Conservation (phyloP, 345 rosid species). For the Theobroma cacao region DNA sequence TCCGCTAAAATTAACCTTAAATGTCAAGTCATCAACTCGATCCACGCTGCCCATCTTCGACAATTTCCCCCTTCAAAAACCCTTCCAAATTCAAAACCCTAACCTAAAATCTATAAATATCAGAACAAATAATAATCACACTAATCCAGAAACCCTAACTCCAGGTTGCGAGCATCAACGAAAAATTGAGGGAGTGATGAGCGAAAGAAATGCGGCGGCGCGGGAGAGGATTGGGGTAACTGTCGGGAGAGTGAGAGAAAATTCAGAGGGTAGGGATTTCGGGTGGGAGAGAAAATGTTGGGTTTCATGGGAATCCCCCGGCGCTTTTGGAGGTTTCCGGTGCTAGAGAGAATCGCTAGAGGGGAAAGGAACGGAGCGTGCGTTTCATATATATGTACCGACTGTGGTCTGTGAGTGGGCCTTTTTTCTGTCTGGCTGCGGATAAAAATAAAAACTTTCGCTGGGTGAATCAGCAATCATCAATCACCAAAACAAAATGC, state of each 20-base stretch:
- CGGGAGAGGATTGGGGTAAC: not conserved
- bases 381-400: slow-evolving; percentile 1
- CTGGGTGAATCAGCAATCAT: not conserved
- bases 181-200: not conserved
- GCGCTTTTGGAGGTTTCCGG: not conserved
- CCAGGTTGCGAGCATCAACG: not conserved
- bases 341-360: not conserved
- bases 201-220: not conserved
- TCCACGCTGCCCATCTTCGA: slow-evolving; percentile 66
- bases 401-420: not conserved
- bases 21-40: slow-evolving; percentile 61
- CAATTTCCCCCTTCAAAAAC: not conserved
- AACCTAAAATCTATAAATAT: slow-evolving; percentile 6
- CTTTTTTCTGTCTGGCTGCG: not conserved
- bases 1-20: slow-evolving; percentile 63
- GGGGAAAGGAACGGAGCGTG: not conserved
- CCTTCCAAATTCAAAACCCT: slow-evolving; percentile 25
- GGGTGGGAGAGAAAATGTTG: no score
- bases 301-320: not conserved
- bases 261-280: no score
- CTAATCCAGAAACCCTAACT: slow-evolving; percentile 1
- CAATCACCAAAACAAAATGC: no score
- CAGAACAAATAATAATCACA: not conserved
- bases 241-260: not conserved
- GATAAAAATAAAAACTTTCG: no score